Percentiles rank a stretch among this genome's conserved stretches.
Conservation (phyloP, 1,284 basidiomycete genomes). For the Microbotryomycetes sp. region DNA sequence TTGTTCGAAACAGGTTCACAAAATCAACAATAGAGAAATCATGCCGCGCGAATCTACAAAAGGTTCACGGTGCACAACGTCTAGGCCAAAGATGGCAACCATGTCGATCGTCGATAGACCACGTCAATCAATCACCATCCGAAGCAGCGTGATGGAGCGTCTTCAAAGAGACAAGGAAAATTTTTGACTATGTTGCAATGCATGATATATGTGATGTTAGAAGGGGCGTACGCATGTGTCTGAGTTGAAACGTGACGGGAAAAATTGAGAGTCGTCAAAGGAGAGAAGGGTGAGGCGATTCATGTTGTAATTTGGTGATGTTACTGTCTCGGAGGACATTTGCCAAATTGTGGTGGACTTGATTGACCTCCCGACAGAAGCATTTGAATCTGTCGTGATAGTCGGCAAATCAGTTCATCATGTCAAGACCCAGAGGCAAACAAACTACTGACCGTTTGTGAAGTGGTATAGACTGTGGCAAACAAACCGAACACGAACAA, state of each 20-base stretch:
- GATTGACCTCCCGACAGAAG: slow-evolving; percentile 4
- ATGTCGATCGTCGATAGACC: no score
- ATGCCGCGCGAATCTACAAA: no score
- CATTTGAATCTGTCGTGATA: slow-evolving; percentile 10
- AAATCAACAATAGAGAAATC: no score
- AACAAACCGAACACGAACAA: slow-evolving; percentile 74
- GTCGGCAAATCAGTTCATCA: not conserved
- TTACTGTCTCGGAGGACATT: slow-evolving; percentile 16
- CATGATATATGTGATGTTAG: no score
- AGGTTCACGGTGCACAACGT: no score
- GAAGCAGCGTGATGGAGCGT: no score
- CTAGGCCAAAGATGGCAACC: no score
- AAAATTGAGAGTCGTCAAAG: slow-evolving; percentile 61
- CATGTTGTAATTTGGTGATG: slow-evolving; percentile 78
- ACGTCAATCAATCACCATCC: no score
- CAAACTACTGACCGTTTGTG: slow-evolving; percentile 65
- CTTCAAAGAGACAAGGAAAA: no score
- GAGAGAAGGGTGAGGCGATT: slow-evolving; percentile 77
- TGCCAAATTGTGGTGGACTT: slow-evolving; percentile 18
- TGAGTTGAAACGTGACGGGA: not conserved
- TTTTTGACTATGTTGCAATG: no score
- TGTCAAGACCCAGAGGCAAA: not conserved
- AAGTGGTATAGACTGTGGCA: slow-evolving; percentile 79
- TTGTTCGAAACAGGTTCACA: no score
- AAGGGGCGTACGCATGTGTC: no score